Conservation (phyloP, 2,329 filamentous ascomycete species). For the Clarireedia hainanense region DNA sequence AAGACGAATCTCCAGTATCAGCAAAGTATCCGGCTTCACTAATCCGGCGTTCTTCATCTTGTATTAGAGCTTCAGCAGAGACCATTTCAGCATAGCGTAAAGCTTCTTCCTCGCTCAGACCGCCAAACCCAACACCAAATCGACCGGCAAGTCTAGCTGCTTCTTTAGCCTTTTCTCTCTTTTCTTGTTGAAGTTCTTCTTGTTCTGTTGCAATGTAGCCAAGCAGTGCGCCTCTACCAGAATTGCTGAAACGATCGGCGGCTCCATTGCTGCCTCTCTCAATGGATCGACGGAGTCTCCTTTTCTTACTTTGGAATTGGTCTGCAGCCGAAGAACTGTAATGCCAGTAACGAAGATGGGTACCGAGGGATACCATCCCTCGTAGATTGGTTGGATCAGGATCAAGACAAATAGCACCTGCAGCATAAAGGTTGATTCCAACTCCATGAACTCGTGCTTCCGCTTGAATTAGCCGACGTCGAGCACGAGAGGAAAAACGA, state of each 20-base stretch:
- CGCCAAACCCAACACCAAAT: constrained; percentile 74
- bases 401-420: constrained; percentile 78
- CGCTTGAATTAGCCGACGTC: constrained; percentile 63
- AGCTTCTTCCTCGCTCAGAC: constrained; percentile 58
- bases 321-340: constrained; percentile 76
- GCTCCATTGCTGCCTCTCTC: constrained; percentile 52
- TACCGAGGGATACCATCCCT: constrained; percentile 80
- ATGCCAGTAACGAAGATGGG: constrained; percentile 84
- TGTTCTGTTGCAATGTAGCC: constrained; percentile 84
- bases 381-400: constrained; percentile 79
- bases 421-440: constrained; percentile 70
- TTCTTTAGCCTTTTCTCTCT: constrained; percentile 58
- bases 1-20: constrained; percentile 35
- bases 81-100: constrained; percentile 58
- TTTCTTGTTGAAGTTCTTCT: constrained; percentile 69
- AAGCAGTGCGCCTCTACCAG: constrained; percentile 61
- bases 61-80: constrained; percentile 50
- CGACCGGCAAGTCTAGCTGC: constrained; percentile 63
- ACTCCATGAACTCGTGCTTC: constrained; percentile 59
- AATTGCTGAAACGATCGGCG: constrained; percentile 49
- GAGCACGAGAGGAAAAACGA: constrained; percentile 71
- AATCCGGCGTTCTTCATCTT: constrained; percentile 48
- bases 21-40: constrained; percentile 44
- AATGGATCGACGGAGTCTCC: constrained; percentile 59
- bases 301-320: constrained; percentile 68